These are phyloP conservation scores for Erodium trifolium DNA, from an alignment of 441 rosid species.

Conservation along the genomic window DNA sequence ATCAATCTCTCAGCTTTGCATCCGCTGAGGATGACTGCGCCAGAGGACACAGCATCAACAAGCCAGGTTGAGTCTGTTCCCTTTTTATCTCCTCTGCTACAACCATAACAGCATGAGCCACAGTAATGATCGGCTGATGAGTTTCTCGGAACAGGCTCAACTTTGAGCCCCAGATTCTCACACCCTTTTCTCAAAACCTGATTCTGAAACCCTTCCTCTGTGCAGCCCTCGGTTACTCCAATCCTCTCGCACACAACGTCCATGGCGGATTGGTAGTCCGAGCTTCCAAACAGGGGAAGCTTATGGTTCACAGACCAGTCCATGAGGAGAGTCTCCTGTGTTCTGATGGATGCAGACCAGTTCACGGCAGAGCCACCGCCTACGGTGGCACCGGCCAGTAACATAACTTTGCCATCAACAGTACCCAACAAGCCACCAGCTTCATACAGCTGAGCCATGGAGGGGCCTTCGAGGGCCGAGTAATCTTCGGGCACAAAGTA, in stretches of 20 bases:
- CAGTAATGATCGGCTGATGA: constrained; percentile 68
- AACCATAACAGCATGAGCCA: constrained; percentile 81
- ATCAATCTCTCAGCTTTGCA: constrained; percentile 71
- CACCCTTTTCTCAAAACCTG: constrained; percentile 70
- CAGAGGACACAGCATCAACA: constrained; percentile 57
- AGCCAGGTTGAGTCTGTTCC: constrained; percentile 82
- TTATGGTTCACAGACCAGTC: constrained; percentile 60
- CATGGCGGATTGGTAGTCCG: constrained; percentile 56
- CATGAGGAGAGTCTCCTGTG: constrained; percentile 44
- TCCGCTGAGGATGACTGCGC: constrained; percentile 64
- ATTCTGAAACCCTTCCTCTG: constrained; percentile 61
- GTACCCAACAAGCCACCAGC: constrained; percentile 38
- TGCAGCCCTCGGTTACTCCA: constrained; percentile 57
- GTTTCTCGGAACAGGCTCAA: constrained; percentile 47
- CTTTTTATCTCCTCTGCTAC: constrained; percentile 66
- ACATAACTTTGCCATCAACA: constrained; percentile 33
- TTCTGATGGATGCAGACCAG: constrained; percentile 69
- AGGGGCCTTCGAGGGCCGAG: constrained; percentile 61
- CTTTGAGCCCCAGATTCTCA: constrained; percentile 47
- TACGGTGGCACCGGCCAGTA: constrained; percentile 64
- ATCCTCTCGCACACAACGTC: constrained; percentile 59
- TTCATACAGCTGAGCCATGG: constrained; percentile 42
- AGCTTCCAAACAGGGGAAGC: constrained; percentile 37
- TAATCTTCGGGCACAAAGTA: constrained; percentile 52
- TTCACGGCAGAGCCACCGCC: constrained; percentile 78